A percentile compares a stretch with the other conserved stretches of the same genome.
Conservation (phyloP, 1,284 basidiomycete genomes). For the Grifola frondosa region DNA sequence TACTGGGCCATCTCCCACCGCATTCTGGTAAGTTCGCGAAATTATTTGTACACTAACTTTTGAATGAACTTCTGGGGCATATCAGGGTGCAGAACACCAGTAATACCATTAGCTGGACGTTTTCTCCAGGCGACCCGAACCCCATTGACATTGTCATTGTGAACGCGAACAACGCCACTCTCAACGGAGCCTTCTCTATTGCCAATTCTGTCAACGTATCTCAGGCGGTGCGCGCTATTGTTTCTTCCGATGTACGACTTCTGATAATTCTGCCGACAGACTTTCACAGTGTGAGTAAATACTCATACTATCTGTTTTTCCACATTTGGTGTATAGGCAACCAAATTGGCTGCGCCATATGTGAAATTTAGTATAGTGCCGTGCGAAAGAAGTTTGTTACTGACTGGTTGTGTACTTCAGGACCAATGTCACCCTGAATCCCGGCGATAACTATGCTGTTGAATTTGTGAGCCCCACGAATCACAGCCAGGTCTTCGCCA, state of each 20-base stretch:
- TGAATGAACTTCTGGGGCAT: neutral
- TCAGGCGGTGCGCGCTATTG: constrained; percentile 21
- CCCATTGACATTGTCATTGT: constrained; percentile 35
- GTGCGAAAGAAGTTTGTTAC: neutral
- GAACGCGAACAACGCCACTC: constrained; percentile 33
- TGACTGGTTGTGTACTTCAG: constrained; percentile 6
- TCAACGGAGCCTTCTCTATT: constrained; percentile 40
- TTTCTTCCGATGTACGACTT: neutral
- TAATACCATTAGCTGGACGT: constrained; percentile 39
- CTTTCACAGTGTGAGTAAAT: constrained; percentile 24
- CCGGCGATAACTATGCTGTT: constrained; percentile 40
- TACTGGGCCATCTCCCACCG: constrained; percentile 29
- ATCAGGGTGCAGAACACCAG: constrained; percentile 37
- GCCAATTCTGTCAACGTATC: constrained; percentile 34
- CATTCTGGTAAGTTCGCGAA: constrained; percentile 33
- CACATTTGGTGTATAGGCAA: neutral
- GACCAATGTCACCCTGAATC: constrained; percentile 39
- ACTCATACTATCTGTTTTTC: neutral
- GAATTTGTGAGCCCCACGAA: constrained; percentile 45
- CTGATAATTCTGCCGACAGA: constrained; percentile 8
- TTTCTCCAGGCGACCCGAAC: constrained; percentile 33
- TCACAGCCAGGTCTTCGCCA: constrained; percentile 40
- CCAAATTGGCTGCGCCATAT: too few relatives aligned
- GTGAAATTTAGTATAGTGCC: too few relatives aligned
- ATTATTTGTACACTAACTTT: neutral